phyloP scores from a whole-genome alignment of 2,329 filamentous ascomycete genomes.

The Claviceps pazoutovae region DNA sequence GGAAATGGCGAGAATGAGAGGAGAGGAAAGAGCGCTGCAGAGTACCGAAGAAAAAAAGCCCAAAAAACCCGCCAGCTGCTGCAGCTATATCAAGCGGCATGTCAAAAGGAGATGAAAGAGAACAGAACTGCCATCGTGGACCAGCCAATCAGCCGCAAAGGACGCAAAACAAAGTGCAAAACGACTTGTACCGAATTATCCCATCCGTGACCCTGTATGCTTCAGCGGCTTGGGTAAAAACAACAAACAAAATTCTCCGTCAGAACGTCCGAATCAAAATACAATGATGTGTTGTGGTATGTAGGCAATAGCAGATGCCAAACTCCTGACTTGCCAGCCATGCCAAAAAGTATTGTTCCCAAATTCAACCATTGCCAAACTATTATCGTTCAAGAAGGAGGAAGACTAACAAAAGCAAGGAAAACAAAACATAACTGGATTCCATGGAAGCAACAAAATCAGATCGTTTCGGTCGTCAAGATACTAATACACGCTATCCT shows the following conservation, averaged over 20 bases:
- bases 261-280: neutral
- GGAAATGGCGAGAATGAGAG: neutral
- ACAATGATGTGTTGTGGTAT: constrained; percentile 7
- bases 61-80: neutral
- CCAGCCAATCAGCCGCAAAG: constrained; percentile 30
- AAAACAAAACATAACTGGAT: neutral
- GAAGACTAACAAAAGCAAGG: neutral
- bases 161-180: neutral
- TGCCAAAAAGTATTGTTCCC: constrained; percentile 8
- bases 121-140: constrained; percentile 29
- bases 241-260: constrained; percentile 12
- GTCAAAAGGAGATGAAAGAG: neutral
- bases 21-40: neutral
- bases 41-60: neutral
- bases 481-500: constrained; percentile 57
- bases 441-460: constrained; percentile 5
- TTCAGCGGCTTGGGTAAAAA: constrained; percentile 14
- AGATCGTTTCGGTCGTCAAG: constrained; percentile 33
- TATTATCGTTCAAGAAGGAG: neutral
- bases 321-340: constrained; percentile 5
- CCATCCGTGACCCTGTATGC: constrained; percentile 13
- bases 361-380: neutral
- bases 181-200: constrained; percentile 12
- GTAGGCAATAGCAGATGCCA: constrained; percentile 15
- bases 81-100: neutral